Percentiles rank a stretch among this genome's conserved stretches.
Conservation (phyloP, 192 early-diverging fungal species). For the Chytriomyces sp. region DNA sequence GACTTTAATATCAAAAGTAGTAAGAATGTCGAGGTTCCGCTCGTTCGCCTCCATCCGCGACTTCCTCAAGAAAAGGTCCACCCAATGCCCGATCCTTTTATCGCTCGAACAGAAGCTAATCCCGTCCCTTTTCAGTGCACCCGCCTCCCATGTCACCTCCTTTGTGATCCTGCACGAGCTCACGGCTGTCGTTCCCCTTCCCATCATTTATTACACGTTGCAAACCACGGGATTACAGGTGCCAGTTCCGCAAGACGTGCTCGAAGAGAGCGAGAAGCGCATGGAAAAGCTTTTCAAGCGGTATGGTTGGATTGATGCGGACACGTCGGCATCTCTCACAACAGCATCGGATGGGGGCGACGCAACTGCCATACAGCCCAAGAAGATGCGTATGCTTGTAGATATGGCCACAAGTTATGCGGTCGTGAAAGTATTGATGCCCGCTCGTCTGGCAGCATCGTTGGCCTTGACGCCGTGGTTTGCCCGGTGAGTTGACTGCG, state of each 20-base stretch:
- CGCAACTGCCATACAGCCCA: constrained; percentile 37
- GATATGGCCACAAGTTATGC: constrained; percentile 80
- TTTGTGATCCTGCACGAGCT: constrained; percentile 88
- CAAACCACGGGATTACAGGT: constrained; percentile 54
- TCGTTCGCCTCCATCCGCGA: neutral
- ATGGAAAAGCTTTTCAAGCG: constrained; percentile 57
- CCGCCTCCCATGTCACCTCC: constrained; percentile 52
- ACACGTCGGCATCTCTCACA: neutral
- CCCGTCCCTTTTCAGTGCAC: constrained; percentile 21
- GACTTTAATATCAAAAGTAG: no score
- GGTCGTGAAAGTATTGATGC: constrained; percentile 76
- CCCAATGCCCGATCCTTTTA: neutral
- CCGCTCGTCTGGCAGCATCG: constrained; percentile 59
- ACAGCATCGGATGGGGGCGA: constrained; percentile 3
- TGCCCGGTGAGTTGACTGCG: constrained; percentile 44
- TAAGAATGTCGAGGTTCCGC: neutral
- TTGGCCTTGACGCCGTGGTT: constrained; percentile 51
- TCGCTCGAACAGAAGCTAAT: constrained; percentile 16
- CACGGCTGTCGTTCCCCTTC: constrained; percentile 82
- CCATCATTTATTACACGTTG: constrained; percentile 70
- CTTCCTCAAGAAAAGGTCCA: neutral
- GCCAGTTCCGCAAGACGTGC: constrained; percentile 68
- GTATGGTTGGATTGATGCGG: constrained; percentile 55
- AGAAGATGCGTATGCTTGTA: constrained; percentile 50
- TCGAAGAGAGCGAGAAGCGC: constrained; percentile 44